Conservation (phyloP, 768 basidiomycete genomes). For the Termitomyces sp. region DNA sequence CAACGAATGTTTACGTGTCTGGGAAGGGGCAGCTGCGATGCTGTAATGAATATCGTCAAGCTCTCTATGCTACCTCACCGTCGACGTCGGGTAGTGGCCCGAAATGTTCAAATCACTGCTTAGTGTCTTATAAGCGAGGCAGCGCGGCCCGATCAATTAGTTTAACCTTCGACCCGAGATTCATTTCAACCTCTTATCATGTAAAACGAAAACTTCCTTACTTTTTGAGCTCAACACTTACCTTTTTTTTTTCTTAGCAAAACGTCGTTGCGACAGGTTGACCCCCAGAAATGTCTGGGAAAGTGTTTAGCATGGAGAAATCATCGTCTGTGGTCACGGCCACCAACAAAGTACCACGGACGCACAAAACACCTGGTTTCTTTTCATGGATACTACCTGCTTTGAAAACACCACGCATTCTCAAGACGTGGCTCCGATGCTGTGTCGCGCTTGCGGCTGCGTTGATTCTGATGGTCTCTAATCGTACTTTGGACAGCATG, state of each 20-base stretch:
- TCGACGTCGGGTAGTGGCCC: not conserved
- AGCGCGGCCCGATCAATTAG: not conserved
- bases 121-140: not conserved
- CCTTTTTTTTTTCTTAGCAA: not conserved
- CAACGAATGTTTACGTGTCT: too few species aligned
- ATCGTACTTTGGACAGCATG: conserved; percentile 25
- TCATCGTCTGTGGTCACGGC: not conserved
- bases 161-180: not conserved
- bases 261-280: not conserved
- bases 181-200: not conserved
- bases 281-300: conserved; percentile 10
- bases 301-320: not conserved
- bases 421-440: conserved; percentile 38
- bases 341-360: not conserved
- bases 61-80: too few species aligned
- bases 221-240: not conserved
- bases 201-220: not conserved
- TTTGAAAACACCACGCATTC: conserved; percentile 24
- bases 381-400: conserved; percentile 30
- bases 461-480: conserved; percentile 30
- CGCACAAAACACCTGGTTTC: conserved; percentile 9
- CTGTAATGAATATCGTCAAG: too few species aligned
- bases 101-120: not conserved
- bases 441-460: conserved; percentile 25
- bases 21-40: too few species aligned